phyloP scores from a whole-genome alignment of 78 protist species.

The Dictyostelium firmibasis region DNA sequence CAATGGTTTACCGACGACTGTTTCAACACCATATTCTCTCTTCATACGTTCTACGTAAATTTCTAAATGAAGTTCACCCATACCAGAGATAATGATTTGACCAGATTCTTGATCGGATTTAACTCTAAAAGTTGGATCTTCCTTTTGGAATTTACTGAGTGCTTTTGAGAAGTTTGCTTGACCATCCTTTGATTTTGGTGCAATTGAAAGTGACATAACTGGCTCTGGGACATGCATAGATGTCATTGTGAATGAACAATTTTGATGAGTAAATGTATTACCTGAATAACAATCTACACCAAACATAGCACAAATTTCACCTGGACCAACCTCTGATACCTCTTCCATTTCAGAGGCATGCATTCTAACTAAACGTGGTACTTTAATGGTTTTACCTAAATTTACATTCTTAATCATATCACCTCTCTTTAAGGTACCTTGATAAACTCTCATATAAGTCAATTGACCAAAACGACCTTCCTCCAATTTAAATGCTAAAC shows the following conservation, averaged over 20 bases:
- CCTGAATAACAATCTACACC: conserved; percentile 98
- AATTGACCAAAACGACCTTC: conserved; percentile 94
- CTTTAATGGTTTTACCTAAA: conserved; percentile 79
- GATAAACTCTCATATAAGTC: conserved; percentile 97
- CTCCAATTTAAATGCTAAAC: conserved; percentile 95
- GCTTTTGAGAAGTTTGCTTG: conserved; percentile 84
- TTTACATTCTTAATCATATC: conserved; percentile 84
- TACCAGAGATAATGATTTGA: conserved; percentile 93
- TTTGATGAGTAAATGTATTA: conserved; percentile 92
- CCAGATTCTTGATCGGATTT: conserved; percentile 79
- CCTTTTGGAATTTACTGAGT: conserved; percentile 87
- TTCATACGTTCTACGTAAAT: conserved; percentile 93
- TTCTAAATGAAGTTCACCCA: conserved; percentile 98
- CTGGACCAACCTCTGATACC: conserved; percentile 84
- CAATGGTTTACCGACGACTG: conserved; percentile 87
- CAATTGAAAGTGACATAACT: conserved; percentile 93
- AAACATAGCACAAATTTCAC: conserved; percentile 97
- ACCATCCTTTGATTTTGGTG: conserved; percentile 77
- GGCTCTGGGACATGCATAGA: conserved; percentile 97
- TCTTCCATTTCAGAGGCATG: conserved; percentile 95
- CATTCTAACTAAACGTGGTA: conserved; percentile 95
- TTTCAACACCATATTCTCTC: conserved; percentile 88
- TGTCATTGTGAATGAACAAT: conserved; percentile 61
- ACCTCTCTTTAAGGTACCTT: conserved; percentile 88
- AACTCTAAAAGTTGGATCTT: conserved; percentile 98